A percentile compares a stretch with the other conserved stretches of the same genome.
These are phyloP conservation scores for Myriosclerotinia duriaeana DNA, from an alignment of 2,329 filamentous ascomycete species.

Conservation along the genomic window DNA sequence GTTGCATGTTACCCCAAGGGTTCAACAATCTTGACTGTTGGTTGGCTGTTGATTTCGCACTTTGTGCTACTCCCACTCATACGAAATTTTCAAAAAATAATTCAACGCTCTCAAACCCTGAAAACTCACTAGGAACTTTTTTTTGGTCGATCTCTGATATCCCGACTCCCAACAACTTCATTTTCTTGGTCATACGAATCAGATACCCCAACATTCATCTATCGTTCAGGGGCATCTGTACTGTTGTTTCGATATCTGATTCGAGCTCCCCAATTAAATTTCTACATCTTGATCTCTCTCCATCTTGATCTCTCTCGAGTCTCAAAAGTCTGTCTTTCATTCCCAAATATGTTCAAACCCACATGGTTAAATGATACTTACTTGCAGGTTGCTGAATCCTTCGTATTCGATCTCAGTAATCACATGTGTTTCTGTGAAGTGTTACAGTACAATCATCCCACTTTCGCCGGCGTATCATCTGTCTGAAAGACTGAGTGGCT, in stretches of 20 bases:
- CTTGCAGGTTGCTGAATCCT: constrained; percentile 7
- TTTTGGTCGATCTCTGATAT: constrained; percentile 1
- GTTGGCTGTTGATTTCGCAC: not conserved
- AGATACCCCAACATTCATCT: not conserved
- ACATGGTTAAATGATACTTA: not conserved
- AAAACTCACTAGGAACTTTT: not conserved
- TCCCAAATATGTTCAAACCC: not conserved
- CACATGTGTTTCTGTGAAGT: constrained; percentile 9
- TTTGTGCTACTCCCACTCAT: not conserved
- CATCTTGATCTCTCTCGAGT: not conserved
- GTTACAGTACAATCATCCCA: constrained; percentile 12
- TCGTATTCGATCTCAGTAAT: constrained; percentile 9
- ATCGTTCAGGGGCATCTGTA: constrained; percentile 3
- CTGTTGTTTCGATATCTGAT: not conserved
- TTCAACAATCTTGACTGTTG: not conserved
- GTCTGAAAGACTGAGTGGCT: constrained; percentile 1
- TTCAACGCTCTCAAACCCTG: not conserved
- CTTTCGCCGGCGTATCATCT: constrained; percentile 3
- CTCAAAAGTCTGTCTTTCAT: not conserved
- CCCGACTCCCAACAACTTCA: not conserved
- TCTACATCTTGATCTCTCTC: not conserved
- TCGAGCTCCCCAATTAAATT: not conserved
- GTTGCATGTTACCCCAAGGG: not conserved
- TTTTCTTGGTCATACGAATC: constrained; percentile 11
- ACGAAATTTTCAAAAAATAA: not conserved